Percentiles rank a stretch among this genome's conserved stretches.
Evolutionary conservation across 2,329 filamentous ascomycete genomes (phyloP).

Genomic region (Colletotrichum coccodes): DNA sequence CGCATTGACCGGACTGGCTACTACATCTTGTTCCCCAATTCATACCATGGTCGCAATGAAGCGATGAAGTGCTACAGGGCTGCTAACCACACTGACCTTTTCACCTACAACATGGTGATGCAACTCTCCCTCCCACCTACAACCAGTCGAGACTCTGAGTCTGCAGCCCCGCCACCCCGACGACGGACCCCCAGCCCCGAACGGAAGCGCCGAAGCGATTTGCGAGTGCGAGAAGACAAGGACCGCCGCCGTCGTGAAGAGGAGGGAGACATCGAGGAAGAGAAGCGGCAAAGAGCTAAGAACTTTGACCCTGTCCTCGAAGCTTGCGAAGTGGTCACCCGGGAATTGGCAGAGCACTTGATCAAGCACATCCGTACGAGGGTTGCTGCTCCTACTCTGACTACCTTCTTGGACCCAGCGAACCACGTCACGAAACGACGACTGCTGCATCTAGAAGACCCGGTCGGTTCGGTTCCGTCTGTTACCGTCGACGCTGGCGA

Average conservation of each 20-base stretch:
- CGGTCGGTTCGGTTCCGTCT: slow-evolving; percentile 45
- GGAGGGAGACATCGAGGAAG: slow-evolving; percentile 85
- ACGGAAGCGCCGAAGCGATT: slow-evolving; percentile 48
- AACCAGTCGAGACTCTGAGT: slow-evolving; percentile 25
- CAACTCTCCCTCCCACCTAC: slow-evolving; percentile 66
- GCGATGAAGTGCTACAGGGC: slow-evolving; percentile 82
- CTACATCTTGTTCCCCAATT: slow-evolving; percentile 90
- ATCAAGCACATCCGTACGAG: slow-evolving; percentile 90
- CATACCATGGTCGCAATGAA: slow-evolving; percentile 79
- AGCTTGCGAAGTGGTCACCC: slow-evolving; percentile 80
- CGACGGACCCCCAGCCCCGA: slow-evolving; percentile 50
- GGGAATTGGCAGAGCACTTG: slow-evolving; percentile 86
- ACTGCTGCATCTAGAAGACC: slow-evolving; percentile 69
- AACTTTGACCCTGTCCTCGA: slow-evolving; percentile 91
- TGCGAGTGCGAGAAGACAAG: slow-evolving; percentile 71
- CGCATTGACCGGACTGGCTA: slow-evolving; percentile 88
- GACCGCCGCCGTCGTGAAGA: slow-evolving; percentile 76
- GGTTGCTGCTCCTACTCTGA: slow-evolving; percentile 83
- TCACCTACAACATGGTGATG: slow-evolving; percentile 94
- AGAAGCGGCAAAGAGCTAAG: slow-evolving; percentile 87
- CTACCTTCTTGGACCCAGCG: slow-evolving; percentile 83
- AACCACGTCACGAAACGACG: slow-evolving; percentile 84
- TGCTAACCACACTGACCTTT: slow-evolving; percentile 85
- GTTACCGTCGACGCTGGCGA: slow-evolving; percentile 69
- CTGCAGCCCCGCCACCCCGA: slow-evolving; percentile 36